Conservation (phyloP, 768 basidiomycete species). For the Pulveroboletus sp. region DNA sequence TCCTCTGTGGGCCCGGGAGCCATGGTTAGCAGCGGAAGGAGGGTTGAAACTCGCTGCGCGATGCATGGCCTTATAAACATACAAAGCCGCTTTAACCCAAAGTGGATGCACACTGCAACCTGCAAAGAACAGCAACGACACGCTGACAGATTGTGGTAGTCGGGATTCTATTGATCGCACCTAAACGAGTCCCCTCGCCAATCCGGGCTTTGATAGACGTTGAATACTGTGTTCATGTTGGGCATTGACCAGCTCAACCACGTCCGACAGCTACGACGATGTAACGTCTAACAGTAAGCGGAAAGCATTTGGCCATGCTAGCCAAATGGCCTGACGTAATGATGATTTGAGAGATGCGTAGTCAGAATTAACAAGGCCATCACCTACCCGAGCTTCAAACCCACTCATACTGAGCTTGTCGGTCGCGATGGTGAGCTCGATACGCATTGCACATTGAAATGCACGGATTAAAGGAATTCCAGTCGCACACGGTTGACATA, state of each 20-base stretch:
- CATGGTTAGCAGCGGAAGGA: slow-evolving; percentile 14
- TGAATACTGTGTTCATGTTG: too few species aligned
- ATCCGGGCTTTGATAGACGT: neutral
- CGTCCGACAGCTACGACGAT: too few species aligned
- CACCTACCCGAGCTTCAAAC: too few species aligned
- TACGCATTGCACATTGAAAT: neutral
- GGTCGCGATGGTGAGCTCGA: slow-evolving; percentile 21
- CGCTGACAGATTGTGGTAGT: too few species aligned
- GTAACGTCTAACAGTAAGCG: too few species aligned
- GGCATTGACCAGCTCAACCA: too few species aligned
- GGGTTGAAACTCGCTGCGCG: too few species aligned
- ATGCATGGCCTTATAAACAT: neutral
- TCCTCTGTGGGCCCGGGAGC: slow-evolving; percentile 2
- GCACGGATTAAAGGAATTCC: slow-evolving; percentile 1
- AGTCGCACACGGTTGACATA: slow-evolving; percentile 71
- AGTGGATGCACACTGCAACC: neutral
- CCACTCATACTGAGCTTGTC: neutral
- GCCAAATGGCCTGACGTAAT: too few species aligned
- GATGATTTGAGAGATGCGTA: neutral
- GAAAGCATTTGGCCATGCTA: too few species aligned
- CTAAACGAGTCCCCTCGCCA: too few species aligned
- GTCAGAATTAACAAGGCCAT: neutral
- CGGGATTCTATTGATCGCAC: too few species aligned
- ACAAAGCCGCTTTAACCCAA: neutral
- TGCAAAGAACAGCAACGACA: too few species aligned